A percentile compares a stretch with the other conserved stretches of the same genome.
phyloP scores from a whole-genome alignment of 2,329 filamentous ascomycete genomes.

The Knoxdaviesia capensis region DNA sequence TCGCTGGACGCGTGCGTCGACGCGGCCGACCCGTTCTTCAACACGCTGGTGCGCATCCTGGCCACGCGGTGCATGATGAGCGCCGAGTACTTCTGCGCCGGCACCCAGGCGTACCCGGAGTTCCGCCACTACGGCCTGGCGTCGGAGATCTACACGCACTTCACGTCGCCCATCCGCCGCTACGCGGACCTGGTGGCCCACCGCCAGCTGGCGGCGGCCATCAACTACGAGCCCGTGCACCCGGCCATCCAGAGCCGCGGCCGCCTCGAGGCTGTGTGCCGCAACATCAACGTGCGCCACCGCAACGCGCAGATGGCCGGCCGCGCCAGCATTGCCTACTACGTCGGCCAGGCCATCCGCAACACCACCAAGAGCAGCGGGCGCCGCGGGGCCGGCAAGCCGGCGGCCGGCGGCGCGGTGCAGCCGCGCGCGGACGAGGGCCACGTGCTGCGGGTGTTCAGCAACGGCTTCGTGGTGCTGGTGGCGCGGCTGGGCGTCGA shows the following conservation, averaged over 20 bases:
- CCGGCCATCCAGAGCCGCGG: constrained; percentile 60
- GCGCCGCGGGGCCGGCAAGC: too few species aligned
- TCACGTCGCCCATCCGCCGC: constrained; percentile 89
- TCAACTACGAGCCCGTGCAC: constrained; percentile 78
- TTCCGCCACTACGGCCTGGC: constrained; percentile 96
- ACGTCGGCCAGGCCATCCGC: constrained; percentile 89
- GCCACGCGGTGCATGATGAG: constrained; percentile 98
- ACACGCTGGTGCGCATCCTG: constrained; percentile 92
- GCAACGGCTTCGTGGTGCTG: constrained; percentile 91
- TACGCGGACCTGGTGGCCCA: constrained; percentile 95
- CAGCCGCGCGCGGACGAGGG: constrained; percentile 90
- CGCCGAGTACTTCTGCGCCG: constrained; percentile 93
- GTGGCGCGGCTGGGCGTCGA: constrained; percentile 94
- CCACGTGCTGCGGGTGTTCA: constrained; percentile 93
- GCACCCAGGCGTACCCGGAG: constrained; percentile 79
- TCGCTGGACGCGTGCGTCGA: constrained; percentile 76
- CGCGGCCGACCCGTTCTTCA: constrained; percentile 77
- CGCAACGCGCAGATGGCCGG: constrained; percentile 94
- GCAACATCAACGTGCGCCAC: constrained; percentile 95
- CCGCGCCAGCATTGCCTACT: constrained; percentile 88
- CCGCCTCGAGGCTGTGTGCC: constrained; percentile 83
- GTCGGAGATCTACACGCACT: constrained; percentile 94
- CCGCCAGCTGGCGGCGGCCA: constrained; percentile 83
- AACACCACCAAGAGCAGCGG: too few species aligned
- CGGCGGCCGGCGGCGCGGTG: constrained; percentile 17